A percentile compares a stretch with the other conserved stretches of the same genome.
Evolutionary conservation across 768 basidiomycete genomes (phyloP).

Genomic region (Amanita rimosa): DNA sequence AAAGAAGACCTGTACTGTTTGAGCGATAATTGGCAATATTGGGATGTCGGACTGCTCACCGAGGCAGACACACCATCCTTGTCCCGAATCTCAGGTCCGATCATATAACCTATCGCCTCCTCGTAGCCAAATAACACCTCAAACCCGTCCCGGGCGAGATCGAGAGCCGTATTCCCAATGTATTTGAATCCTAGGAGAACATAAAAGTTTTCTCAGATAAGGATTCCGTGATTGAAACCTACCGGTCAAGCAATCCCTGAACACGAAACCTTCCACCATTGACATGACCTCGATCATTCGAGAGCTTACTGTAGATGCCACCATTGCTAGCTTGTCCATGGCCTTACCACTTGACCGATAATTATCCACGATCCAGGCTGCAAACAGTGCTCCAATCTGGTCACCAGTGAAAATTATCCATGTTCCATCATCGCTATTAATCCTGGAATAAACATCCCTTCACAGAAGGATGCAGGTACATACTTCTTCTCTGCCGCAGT

Average conservation of each 20-base stretch:
- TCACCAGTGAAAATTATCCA: slow-evolving; percentile 80
- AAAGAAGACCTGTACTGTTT: slow-evolving; percentile 42
- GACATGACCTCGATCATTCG: slow-evolving; percentile 84
- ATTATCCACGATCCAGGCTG: slow-evolving; percentile 27
- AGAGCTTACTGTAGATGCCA: slow-evolving; percentile 84
- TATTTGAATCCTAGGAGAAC: slow-evolving; percentile 66
- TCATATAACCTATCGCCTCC: slow-evolving; percentile 90
- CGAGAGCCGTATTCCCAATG: slow-evolving; percentile 74
- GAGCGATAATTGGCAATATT: not conserved
- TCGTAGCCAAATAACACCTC: slow-evolving; percentile 80
- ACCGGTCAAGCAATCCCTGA: slow-evolving; percentile 82
- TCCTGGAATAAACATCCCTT: slow-evolving; percentile 8
- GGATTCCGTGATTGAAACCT: slow-evolving; percentile 3
- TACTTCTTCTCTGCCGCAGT: slow-evolving; percentile 64
- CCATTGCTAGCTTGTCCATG: slow-evolving; percentile 63
- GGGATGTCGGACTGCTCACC: slow-evolving; percentile 24
- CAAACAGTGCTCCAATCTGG: slow-evolving; percentile 55
- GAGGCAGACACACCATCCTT: slow-evolving; percentile 84
- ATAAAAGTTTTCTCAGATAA: slow-evolving; percentile 6
- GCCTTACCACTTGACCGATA: slow-evolving; percentile 32
- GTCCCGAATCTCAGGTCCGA: slow-evolving; percentile 67
- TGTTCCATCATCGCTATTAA: slow-evolving; percentile 25
- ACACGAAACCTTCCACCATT: slow-evolving; percentile 64
- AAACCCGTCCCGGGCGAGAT: slow-evolving; percentile 53
- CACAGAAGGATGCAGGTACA: slow-evolving; percentile 8